Evolutionary conservation across 345 rosid genomes (phyloP).

Genomic region (Trapa incisa): DNA sequence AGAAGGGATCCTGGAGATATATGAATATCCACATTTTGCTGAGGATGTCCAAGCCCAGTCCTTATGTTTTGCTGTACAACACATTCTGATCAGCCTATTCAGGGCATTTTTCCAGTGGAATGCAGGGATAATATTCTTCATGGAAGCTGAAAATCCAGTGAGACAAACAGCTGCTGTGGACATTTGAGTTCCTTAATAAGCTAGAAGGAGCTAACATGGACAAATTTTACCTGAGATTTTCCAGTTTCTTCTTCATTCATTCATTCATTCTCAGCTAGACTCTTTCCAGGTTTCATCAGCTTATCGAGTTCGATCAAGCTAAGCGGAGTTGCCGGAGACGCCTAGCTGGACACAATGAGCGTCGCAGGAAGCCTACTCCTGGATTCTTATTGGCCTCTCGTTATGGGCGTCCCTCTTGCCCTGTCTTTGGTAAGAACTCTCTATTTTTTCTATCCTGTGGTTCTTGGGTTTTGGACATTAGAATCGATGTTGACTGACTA

Average conservation of each 20-base stretch:
- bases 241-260: not conserved
- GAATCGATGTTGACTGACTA: not conserved
- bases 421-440: slow-evolving; percentile 38
- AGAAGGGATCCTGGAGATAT: not conserved
- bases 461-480: not conserved
- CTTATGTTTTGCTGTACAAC: not conserved
- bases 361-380: slow-evolving; percentile 81
- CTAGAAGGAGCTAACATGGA: too few species aligned
- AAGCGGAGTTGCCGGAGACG: slow-evolving; percentile 94
- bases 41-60: not conserved
- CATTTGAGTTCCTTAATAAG: too few species aligned
- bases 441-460: not conserved
- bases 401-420: slow-evolving; percentile 38
- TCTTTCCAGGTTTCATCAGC: slow-evolving; percentile 70
- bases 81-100: not conserved
- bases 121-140: not conserved
- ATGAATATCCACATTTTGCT: not conserved
- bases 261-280: not conserved
- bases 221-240: not conserved
- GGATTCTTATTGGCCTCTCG: slow-evolving; percentile 51
- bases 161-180: not conserved
- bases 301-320: slow-evolving; percentile 86
- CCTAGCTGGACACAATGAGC: slow-evolving; percentile 90
- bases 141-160: not conserved
- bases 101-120: not conserved